Base-by-base conservation (phyloP, 495 filamentous ascomycete genomes). In the Alectoria sarmentosa region DNA sequence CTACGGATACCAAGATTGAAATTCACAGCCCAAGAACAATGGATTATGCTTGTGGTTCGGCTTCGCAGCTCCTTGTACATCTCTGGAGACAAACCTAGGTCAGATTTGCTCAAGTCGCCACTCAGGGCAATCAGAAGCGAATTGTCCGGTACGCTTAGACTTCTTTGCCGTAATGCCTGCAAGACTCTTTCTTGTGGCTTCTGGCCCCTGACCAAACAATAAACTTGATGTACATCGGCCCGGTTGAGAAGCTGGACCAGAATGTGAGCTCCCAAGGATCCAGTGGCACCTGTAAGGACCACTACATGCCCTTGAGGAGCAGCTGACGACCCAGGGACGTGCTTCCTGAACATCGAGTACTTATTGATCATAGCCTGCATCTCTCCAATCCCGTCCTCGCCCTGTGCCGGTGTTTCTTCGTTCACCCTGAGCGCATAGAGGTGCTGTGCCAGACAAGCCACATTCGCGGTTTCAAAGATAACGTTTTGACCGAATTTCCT, bases 271-370 rank as follows among this genome's bases (percentile, higher is more conserved):
- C 85, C 84, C 23, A 87, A 78, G 37, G 78, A 80, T 15, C 85
- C 85, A 4, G 83, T 87, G 0, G 82, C 78, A 23, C 85, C 85
- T 1, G 85, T 87, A 23, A 87, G 73, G 42, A 86, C 70, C n/a
- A 82, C 84, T 46, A 15, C 69, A 13, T 78, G 73, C 14, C 60
- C 70, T 41, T 72, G 65, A 26, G 77, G 64, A 26, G 32, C 38
- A 23, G 13, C 11, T 26, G 36, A 65, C 17, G 69, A 62, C 26
- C 60, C 66, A 3, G 77, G 76, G 7, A 67, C 66, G 65, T 81
- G 75, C 26, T 61, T 65, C 23, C 67, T 54, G 60, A 84, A 85
- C 4, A 69, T 60, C 1, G 80, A 79, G 66, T 83, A 82, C 38
- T 81, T 83, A 17, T 72, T 69, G 26, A 86, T 78, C 67, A 85